Conservation (phyloP, 2,329 filamentous ascomycete species). For the Colletotrichum sp. region DNA sequence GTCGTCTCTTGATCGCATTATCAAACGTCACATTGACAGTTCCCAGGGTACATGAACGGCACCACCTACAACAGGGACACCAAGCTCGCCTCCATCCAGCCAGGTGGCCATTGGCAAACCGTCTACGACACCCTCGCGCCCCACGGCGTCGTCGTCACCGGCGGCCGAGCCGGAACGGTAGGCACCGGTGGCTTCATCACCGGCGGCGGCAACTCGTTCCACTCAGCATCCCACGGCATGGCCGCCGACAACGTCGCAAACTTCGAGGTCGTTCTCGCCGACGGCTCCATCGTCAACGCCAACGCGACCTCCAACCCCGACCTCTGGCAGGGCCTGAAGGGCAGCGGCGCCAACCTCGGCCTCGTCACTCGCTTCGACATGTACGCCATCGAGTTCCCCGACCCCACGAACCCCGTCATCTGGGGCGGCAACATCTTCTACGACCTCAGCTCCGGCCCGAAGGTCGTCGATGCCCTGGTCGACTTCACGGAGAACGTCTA, state of each 20-base stretch:
- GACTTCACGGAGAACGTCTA: conserved; percentile 34
- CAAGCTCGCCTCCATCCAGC: conserved; percentile 35
- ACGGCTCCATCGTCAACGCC: conserved; percentile 47
- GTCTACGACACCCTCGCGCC: conserved; percentile 40
- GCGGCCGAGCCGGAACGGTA: conserved; percentile 40
- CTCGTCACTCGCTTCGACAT: conserved; percentile 39
- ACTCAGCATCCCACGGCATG: conserved; percentile 44
- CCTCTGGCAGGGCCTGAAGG: conserved; percentile 52
- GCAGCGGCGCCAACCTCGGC: conserved; percentile 52
- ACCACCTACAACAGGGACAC: conserved; percentile 32
- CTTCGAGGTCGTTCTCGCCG: conserved; percentile 52
- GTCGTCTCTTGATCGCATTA: neutral
- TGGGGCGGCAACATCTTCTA: conserved; percentile 37
- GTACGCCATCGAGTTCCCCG: conserved; percentile 32
- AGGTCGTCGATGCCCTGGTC: conserved; percentile 34
- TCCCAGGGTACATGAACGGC: conserved; percentile 31
- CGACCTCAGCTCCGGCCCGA: conserved; percentile 23
- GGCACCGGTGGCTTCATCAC: conserved; percentile 38
- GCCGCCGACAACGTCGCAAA: conserved; percentile 49
- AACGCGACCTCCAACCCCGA: conserved; percentile 43
- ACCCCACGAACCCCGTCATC: conserved; percentile 28
- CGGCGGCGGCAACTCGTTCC: conserved; percentile 42
- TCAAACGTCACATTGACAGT: neutral
- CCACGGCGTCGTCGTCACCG: conserved; percentile 35
- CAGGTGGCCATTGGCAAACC: conserved; percentile 40